phyloP scores from a whole-genome alignment of 1,139 yeast genomes.

The Hyphopichia khmerensis region DNA sequence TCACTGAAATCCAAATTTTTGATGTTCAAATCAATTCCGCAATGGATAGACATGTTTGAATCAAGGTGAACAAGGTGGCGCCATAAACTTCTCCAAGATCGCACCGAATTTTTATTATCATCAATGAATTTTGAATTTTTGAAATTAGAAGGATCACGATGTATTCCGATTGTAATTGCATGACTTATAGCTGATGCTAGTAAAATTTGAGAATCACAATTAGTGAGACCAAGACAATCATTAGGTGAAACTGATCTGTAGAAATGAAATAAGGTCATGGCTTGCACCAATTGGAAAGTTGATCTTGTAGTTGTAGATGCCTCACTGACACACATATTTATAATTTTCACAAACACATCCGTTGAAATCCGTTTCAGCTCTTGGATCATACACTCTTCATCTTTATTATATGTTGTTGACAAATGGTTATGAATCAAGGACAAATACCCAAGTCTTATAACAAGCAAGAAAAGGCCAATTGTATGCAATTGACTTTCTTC shows the following conservation, averaged over 20 bases:
- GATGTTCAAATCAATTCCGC: slow-evolving; percentile 33
- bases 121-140: slow-evolving; percentile 29
- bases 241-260: slow-evolving; percentile 41
- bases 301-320: slow-evolving; percentile 27
- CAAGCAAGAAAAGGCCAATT: slow-evolving; percentile 32
- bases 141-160: slow-evolving; percentile 41
- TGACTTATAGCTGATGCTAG: slow-evolving; percentile 40
- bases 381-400: slow-evolving; percentile 27
- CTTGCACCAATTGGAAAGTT: slow-evolving; percentile 34
- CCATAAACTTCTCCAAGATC: slow-evolving; percentile 44
- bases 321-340: slow-evolving; percentile 34
- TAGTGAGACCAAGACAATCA: slow-evolving; percentile 46
- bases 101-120: slow-evolving; percentile 25
- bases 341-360: slow-evolving; percentile 23
- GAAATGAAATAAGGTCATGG: slow-evolving; percentile 31
- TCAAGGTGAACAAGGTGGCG: slow-evolving; percentile 28
- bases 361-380: slow-evolving; percentile 26
- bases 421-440: slow-evolving; percentile 38
- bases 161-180: slow-evolving; percentile 43
- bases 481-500: slow-evolving; percentile 32
- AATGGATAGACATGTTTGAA: slow-evolving; percentile 33
- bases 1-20: slow-evolving; percentile 30
- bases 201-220: slow-evolving; percentile 40
- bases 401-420: slow-evolving; percentile 24
- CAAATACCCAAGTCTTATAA: slow-evolving; percentile 39